Conservation (phyloP, 2,329 filamentous ascomycete genomes). For the Westerdykella aurantiaca region DNA sequence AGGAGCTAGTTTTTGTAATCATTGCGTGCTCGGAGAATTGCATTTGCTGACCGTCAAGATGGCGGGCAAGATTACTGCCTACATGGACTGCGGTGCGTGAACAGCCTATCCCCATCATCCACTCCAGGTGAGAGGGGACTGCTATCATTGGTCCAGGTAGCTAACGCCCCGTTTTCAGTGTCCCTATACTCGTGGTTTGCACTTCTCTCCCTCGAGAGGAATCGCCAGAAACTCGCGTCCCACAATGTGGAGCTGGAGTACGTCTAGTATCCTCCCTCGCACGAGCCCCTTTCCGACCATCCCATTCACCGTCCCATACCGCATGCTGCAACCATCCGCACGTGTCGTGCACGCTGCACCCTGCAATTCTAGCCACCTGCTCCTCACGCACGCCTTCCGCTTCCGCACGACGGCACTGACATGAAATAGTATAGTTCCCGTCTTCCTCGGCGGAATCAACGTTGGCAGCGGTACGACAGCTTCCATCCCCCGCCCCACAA, state of each 20-base stretch:
- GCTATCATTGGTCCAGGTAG: background rate
- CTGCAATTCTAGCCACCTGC: too few species aligned
- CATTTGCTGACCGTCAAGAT: conserved; percentile 35
- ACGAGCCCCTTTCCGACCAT: background rate
- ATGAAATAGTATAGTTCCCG: conserved; percentile 56
- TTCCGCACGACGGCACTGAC: background rate
- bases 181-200: conserved; percentile 55
- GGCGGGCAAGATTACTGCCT: conserved; percentile 59
- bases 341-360: too few species aligned
- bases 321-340: too few species aligned
- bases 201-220: conserved; percentile 54
- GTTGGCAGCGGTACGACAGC: conserved; percentile 34
- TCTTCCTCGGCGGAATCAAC: conserved; percentile 55
- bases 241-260: conserved; percentile 63
- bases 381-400: too few species aligned
- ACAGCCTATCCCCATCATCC: background rate
- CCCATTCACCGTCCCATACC: conserved; percentile 1
- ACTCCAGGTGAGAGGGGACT: background rate
- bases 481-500: conserved; percentile 1
- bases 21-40: too few species aligned
- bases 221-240: conserved; percentile 49
- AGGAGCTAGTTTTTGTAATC: too few species aligned
- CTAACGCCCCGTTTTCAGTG: conserved; percentile 42
- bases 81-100: conserved; percentile 60
- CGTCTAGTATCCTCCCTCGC: conserved; percentile 20